Base-by-base conservation (phyloP, 495 filamentous ascomycete genomes). In the Corynascus novoguineensis region DNA sequence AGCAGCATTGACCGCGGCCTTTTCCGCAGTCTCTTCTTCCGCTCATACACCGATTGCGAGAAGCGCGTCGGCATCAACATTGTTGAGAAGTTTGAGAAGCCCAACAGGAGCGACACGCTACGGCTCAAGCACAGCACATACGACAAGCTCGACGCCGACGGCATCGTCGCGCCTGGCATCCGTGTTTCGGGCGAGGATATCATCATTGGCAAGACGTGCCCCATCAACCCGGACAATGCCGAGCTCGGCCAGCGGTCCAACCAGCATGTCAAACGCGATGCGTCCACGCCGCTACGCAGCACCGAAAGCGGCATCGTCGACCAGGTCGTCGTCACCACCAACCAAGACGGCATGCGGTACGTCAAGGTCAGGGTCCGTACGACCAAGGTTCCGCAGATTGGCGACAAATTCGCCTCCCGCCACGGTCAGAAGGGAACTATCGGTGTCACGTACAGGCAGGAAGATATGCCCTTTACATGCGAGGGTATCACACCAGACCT, bases 341-440 rank as follows among this genome's bases (percentile, higher is more conserved):
- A 96, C 64, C 86, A 89, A 37, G 89, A 91, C 66, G 89, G 89
- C 50, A 75, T 92, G 50, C 88, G 87, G 42, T 96, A 96, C 68
- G 91, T 96, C 68, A 97, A 97, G 76, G 91, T 99, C 51, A 84
- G 93, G 47, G 96, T 97, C 71, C 83, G 93, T 66, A 97, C 93
- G 4, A 99, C 93, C 37, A 97, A 97, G 80, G 82, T 97, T 27
- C 93, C 93, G 4, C 95, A 99, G 71, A 97, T 99, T 70, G 93
- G 93, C 61, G 93, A 99, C 74, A 99, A 99, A 71, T 99, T 99
- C 69, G 95, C 93, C 0, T 97, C 95, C 55, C 90, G 93, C 71
- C 93, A 99, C 83, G 93, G 93, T 59, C 93, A 99, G 70, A 99
- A 99, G 76, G 93, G 93, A 69, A 97, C 95, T 1, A 96, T 99